Conservation (phyloP, 345 rosid species). For the Erysimum cheiranthoides region DNA sequence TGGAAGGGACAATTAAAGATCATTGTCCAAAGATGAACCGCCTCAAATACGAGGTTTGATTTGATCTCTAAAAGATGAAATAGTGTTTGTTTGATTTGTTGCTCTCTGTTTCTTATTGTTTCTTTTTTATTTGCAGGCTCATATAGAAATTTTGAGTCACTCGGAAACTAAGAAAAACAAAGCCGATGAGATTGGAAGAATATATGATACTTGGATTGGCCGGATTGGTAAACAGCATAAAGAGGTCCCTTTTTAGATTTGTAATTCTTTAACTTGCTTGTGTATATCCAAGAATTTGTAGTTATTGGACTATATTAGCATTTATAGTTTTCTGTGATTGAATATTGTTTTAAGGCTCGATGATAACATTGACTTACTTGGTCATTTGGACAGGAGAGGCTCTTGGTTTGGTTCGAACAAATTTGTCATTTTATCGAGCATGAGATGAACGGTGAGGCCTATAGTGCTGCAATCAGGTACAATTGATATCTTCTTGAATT, state of each 20-base stretch:
- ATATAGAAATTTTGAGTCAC: constrained; percentile 63
- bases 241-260: constrained; percentile 51
- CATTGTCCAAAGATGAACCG: constrained; percentile 53
- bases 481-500: constrained; percentile 19
- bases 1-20: constrained; percentile 62
- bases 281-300: background rate
- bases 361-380: constrained; percentile 15
- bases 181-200: constrained; percentile 47
- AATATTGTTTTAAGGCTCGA: background rate
- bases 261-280: constrained; percentile 1
- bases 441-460: constrained; percentile 62
- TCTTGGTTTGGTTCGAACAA: constrained; percentile 69
- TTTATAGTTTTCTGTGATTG: background rate
- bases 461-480: constrained; percentile 62
- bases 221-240: constrained; percentile 54
- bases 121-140: constrained; percentile 50
- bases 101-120: background rate
- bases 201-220: constrained; percentile 75
- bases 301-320: background rate
- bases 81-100: background rate
- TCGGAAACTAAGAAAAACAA: constrained; percentile 42
- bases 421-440: constrained; percentile 57
- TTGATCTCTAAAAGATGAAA: background rate
- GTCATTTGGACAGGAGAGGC: constrained; percentile 56
- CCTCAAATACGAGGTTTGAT: constrained; percentile 63